These are phyloP conservation scores for Suhomyces kunorum DNA, from an alignment of 1,139 yeast genomes.

Conservation along the genomic window DNA sequence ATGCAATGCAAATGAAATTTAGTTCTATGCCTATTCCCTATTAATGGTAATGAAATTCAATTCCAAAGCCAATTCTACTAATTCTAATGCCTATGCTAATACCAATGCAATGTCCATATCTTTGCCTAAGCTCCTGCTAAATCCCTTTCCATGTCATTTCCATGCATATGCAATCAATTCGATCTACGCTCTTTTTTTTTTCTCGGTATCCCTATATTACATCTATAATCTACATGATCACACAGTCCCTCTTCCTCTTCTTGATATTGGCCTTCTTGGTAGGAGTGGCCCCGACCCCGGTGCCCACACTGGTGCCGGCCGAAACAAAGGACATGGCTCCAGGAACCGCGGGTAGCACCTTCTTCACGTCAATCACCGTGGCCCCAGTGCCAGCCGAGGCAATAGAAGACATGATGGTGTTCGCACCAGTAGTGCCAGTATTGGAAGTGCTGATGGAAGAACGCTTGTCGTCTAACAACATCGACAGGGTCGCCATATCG, in stretches of 20 bases:
- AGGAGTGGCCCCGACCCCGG: background rate
- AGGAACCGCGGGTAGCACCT: slow-evolving; percentile 10
- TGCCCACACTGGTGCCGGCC: background rate
- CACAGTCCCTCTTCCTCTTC: slow-evolving; percentile 39
- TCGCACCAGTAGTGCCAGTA: slow-evolving; percentile 18
- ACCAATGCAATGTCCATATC: too few relatives aligned
- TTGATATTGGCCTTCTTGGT: slow-evolving; percentile 22
- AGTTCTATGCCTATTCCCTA: too few relatives aligned
- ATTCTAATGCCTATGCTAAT: too few relatives aligned
- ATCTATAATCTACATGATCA: slow-evolving; percentile 24
- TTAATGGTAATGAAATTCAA: too few relatives aligned
- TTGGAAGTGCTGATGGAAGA: slow-evolving; percentile 20
- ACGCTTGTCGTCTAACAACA: slow-evolving; percentile 16
- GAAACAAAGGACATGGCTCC: background rate
- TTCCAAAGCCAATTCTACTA: too few relatives aligned
- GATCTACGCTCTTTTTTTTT: background rate
- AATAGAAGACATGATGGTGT: slow-evolving; percentile 12
- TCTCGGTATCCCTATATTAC: slow-evolving; percentile 2
- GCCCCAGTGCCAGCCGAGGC: slow-evolving; percentile 3
- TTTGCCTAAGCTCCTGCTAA: background rate
- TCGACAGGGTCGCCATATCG: slow-evolving; percentile 5
- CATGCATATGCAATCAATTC: background rate
- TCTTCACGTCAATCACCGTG: slow-evolving; percentile 8
- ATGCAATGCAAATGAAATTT: too few relatives aligned
- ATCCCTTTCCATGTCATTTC: background rate